Base-by-base conservation (phyloP, 345 rosid species). In the Diplotaxis tenuifolia region DNA sequence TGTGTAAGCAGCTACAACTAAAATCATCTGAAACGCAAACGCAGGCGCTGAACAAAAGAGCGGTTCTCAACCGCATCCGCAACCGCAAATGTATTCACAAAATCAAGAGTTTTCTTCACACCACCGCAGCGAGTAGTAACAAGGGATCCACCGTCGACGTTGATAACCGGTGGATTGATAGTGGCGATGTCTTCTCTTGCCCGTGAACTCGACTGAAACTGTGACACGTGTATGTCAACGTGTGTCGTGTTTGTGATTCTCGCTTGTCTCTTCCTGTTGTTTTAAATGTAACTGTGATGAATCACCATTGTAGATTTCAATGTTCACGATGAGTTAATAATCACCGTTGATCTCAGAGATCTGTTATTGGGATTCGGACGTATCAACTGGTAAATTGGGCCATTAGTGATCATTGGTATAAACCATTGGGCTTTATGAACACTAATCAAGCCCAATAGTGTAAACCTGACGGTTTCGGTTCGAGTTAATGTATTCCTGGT, bases 31-130 rank as follows among this genome's bases (percentile, higher is more conserved):
- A 67, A 59, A 72, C 68, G 68, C 59, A 65, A 47, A 70, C 75
- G 78, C 73, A 75, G 16, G 45, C 64, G 73, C 65, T 78, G 20
- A 78, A 78, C 54, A 78, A 42, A 72, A 72, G 22, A 67, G 81
- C 77, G 9, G 81, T 78, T 16, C 74, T 78, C 5, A 78, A 72
- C 76, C 74, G 81, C n/a, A 72, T 78, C 59, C 81, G 74, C 18
- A 12, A 78, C 59, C 70, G 72, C 32, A 78, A 72, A 61, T 78
- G 81, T 78, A 72, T 78, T 61, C n/a, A 78, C 19, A 53, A 78
- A 72, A 60, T 78, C 50, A 78, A 78, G 70, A 72, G 11, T 60
- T 63, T 78, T 9, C 69, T 78, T 42, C 70, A 58, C 14, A 52
- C 73, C 18, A 72, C 73, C 70, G 69, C 69, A 0, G 31, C 10